Evolutionary conservation across 2,329 filamentous ascomycete genomes (phyloP), one percentile per base, ranked within the genome.

Genomic region (Magnaporthales sp.): DNA sequence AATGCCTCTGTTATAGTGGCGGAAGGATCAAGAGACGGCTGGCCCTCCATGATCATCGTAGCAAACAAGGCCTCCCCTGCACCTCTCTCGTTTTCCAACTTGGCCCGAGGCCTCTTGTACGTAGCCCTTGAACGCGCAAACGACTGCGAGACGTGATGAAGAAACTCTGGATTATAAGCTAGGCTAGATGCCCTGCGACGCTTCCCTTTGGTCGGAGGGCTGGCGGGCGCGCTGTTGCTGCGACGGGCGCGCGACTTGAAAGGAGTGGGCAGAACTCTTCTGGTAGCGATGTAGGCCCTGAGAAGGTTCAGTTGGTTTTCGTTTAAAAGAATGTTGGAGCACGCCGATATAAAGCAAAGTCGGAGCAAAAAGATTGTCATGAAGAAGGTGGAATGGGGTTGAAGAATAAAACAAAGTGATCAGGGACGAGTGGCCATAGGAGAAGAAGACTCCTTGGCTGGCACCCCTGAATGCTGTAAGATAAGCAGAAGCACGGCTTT

Each of bases 291-390:
- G 72, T 79, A 74, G 68, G 78, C 77, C 77, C 77, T 79, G 72
- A 74, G 70, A 70, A 77, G 77, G 68, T 76, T 77, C 70, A 81
- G 73, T 69, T 77, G 77, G 70, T 76, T 74, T 70, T 83, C 78
- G 77, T 81, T 73, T 70, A 80, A 75, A 73, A 83, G 76, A 74
- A 77, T 72, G 75, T 75, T 77, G 71, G 79, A 79, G 73, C 76
- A 80, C 72, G 79, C 77, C 74, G 81, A 79, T 71, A 78, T 74
- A 73, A 79, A 78, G 74, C 81, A 84, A 70, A 82, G 76, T 74
- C 77, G 76, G 67, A 83, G 73, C 68, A 82, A 77, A 73, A 78
- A 79, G 72, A 71, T 70, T 72, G 78, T 81, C 82, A 84, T 84
- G 79, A 77, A 73, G 74, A 73, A 72, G 68, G 65, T 38, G 69